Percentiles rank a stretch among this genome's conserved stretches.
These are phyloP conservation scores for Phytophthora constricta DNA, from an alignment of 352 stramenopile species.

Conservation along the genomic window DNA sequence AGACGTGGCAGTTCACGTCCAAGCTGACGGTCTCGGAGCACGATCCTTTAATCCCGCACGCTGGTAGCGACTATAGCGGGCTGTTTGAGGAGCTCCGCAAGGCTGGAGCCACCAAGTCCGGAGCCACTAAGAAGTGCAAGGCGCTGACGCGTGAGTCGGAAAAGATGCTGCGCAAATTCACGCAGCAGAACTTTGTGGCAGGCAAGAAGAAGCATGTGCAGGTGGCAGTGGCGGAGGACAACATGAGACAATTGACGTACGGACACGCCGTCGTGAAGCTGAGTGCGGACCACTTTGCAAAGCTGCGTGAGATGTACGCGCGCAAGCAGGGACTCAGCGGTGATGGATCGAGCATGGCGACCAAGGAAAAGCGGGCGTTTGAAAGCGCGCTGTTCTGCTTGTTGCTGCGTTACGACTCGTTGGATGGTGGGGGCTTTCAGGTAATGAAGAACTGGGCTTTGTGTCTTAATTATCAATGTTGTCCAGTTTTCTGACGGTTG, in stretches of 20 bases:
- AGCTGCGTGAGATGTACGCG: conserved; percentile 86
- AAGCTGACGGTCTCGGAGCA: conserved; percentile 71
- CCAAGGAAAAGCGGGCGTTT: conserved; percentile 54
- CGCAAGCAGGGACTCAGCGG: conserved; percentile 40
- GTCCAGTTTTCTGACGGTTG: conserved; percentile 3
- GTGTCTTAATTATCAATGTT: background rate
- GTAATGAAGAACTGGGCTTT: conserved; percentile 21
- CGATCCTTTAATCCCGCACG: conserved; percentile 79
- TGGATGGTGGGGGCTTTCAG: conserved; percentile 94
- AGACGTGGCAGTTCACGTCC: conserved; percentile 88
- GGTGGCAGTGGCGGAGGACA: conserved; percentile 36
- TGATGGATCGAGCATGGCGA: conserved; percentile 23
- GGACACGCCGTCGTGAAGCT: conserved; percentile 79
- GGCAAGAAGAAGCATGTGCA: conserved; percentile 63
- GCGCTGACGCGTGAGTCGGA: conserved; percentile 63
- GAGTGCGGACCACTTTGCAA: conserved; percentile 83
- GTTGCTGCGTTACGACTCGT: conserved; percentile 92
- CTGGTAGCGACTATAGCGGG: conserved; percentile 69
- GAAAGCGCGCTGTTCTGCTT: conserved; percentile 87
- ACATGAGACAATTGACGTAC: conserved; percentile 66
- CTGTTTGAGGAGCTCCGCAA: conserved; percentile 79
- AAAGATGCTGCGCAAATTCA: conserved; percentile 57
- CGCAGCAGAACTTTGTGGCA: conserved; percentile 47
- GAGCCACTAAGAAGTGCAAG: conserved; percentile 72
- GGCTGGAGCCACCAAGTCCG: conserved; percentile 64